Evolutionary conservation across 768 basidiomycete species (phyloP).

Genomic region (Trametes elegans): DNA sequence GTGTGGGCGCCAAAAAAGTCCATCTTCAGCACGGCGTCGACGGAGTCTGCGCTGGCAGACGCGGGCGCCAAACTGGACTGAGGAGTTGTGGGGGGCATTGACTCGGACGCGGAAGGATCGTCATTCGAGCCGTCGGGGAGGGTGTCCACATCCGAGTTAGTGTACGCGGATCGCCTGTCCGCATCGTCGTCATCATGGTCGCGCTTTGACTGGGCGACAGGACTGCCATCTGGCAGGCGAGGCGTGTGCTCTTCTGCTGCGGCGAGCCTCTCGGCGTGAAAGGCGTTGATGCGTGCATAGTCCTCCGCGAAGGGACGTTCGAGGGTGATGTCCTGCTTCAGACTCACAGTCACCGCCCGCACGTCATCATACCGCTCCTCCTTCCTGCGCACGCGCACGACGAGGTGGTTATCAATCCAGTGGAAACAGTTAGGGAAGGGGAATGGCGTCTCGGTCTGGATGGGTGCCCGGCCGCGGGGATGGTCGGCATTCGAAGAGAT

Average conservation of each 20-base stretch:
- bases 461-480: background rate
- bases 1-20: background rate
- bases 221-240: too few species aligned
- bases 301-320: background rate
- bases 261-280: background rate
- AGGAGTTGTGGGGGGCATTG: background rate
- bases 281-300: background rate
- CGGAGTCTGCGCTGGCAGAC: background rate
- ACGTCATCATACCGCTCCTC: background rate
- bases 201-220: too few species aligned
- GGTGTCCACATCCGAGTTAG: background rate
- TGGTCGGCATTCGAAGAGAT: background rate
- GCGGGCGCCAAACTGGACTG: too few species aligned
- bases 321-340: background rate
- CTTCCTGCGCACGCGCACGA: background rate
- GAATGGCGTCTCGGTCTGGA: background rate
- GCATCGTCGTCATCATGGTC: background rate
- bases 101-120: background rate
- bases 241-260: background rate
- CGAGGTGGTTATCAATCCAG: background rate
- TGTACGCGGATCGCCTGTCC: background rate
- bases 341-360: background rate
- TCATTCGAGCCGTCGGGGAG: background rate
- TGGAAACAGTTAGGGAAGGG: constrained; percentile 10
- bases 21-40: background rate